phyloP scores from a whole-genome alignment of 306 rosid genomes.

The Heteromeles arbutifolia region DNA sequence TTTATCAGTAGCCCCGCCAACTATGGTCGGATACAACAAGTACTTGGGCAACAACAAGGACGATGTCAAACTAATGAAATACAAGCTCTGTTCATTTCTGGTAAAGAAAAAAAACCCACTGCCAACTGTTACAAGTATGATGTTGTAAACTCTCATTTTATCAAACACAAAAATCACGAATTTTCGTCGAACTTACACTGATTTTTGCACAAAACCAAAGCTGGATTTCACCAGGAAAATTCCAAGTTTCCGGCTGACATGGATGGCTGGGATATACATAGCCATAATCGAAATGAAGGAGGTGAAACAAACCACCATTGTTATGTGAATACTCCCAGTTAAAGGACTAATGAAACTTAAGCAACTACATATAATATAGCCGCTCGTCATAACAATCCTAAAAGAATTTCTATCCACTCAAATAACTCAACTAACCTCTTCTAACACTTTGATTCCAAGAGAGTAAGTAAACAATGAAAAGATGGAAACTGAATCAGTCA shows the following conservation, averaged over 20 bases:
- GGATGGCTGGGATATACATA: background rate
- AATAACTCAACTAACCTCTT: background rate
- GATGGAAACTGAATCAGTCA: conserved; percentile 30
- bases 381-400: background rate
- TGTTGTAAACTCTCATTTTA: background rate
- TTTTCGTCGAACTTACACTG: background rate
- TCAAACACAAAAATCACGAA: background rate
- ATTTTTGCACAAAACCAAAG: background rate
- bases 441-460: background rate
- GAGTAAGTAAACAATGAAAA: conserved; percentile 8
- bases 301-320: background rate
- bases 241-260: background rate
- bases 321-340: background rate
- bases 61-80: background rate
- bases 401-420: background rate
- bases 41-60: background rate
- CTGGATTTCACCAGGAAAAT: background rate
- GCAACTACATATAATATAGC: background rate
- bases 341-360: background rate
- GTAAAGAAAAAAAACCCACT: background rate
- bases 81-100: background rate
- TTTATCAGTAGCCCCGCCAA: background rate
- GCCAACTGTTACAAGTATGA: background rate
- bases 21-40: background rate
- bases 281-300: background rate